These are phyloP conservation scores for Tolypocladium ovalisporum DNA, from an alignment of 2,329 filamentous ascomycete genomes.

Conservation along the genomic window DNA sequence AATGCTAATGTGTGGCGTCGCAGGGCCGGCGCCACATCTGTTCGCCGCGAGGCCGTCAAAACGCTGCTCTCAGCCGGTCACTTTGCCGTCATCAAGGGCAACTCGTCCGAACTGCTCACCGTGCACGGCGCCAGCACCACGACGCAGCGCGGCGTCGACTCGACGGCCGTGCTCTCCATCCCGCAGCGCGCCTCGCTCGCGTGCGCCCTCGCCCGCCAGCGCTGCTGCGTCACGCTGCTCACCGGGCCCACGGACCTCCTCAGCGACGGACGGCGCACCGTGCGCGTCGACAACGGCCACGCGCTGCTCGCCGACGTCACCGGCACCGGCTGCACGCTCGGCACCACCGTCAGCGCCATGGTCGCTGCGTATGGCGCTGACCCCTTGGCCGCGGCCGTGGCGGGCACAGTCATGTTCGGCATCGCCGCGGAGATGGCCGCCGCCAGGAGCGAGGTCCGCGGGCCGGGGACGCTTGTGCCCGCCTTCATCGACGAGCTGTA, in stretches of 20 bases:
- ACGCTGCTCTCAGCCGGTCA: conserved; percentile 62
- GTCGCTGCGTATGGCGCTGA: conserved; percentile 53
- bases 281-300: conserved; percentile 68
- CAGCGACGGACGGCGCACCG: conserved; percentile 59
- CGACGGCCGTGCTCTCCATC: conserved; percentile 45
- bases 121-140: conserved; percentile 44
- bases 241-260: conserved; percentile 72
- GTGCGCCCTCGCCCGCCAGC: conserved; percentile 51
- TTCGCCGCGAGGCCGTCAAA: conserved; percentile 61
- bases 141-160: conserved; percentile 75
- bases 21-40: conserved; percentile 65
- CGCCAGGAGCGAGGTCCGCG: conserved; percentile 52
- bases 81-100: conserved; percentile 87
- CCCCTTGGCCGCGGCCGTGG: conserved; percentile 60
- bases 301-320: conserved; percentile 59
- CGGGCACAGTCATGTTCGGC: conserved; percentile 69
- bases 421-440: conserved; percentile 60
- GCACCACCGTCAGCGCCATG: conserved; percentile 69
- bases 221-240: conserved; percentile 68
- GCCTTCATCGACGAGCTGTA: conserved; percentile 69
- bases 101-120: conserved; percentile 76
- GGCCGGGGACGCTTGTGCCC: conserved; percentile 79
- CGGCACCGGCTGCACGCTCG: conserved; percentile 76
- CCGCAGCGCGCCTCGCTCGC: conserved; percentile 49
- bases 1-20: background rate